Base-by-base conservation (phyloP, 2,329 filamentous ascomycete genomes). In the Sclerotinia sclerotiorum region DNA sequence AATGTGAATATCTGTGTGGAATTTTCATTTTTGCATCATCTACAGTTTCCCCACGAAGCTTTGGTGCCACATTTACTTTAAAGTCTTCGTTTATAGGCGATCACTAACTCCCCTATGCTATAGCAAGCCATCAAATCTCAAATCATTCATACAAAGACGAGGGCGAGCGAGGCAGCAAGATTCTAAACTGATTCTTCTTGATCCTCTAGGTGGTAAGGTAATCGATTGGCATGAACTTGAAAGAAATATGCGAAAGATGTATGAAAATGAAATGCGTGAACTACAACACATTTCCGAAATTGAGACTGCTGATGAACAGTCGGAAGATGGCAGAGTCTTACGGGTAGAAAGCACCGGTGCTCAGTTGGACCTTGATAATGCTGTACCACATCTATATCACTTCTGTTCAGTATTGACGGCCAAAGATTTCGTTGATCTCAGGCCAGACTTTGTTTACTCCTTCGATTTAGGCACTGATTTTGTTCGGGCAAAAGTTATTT, bases 321-420 rank as follows among this genome's bases (percentile, higher is more conserved):
- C 42, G 3, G 35, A 49, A 24, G 79, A 79, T 5, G 68, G 71
- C 5, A 78, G 79, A 29, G 70, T 74, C 19, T 81, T 85, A 67
- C 73, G 73, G 21, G 78, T 87, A 4, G 71, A 78, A 17, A 77
- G 77, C 4, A 84, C 83, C 2, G 81, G 92, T 87, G 88, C 78
- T 35, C n/a, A 87, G 17, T 80, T 97, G 19, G 90, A 90, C 15
- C 82, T 93, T 1, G 85, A 91, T 49, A 91, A 91, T 72, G 90
- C 92, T 0, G 86, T 89, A 60, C 79, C 83, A n/a, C 93, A 95
- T 77, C 83, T 98, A 1, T 83, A 91, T 58, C 92, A 97, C 78
- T 96, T 97, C 73, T 97, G 94, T 77, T 81, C 82, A 0, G 83
- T 84, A 0, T 77, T 93, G 0, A 73, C 74, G 10, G 44, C 80